Conservation (phyloP, 1,284 basidiomycete genomes). For the Cryptococcus wingfieldii region DNA sequence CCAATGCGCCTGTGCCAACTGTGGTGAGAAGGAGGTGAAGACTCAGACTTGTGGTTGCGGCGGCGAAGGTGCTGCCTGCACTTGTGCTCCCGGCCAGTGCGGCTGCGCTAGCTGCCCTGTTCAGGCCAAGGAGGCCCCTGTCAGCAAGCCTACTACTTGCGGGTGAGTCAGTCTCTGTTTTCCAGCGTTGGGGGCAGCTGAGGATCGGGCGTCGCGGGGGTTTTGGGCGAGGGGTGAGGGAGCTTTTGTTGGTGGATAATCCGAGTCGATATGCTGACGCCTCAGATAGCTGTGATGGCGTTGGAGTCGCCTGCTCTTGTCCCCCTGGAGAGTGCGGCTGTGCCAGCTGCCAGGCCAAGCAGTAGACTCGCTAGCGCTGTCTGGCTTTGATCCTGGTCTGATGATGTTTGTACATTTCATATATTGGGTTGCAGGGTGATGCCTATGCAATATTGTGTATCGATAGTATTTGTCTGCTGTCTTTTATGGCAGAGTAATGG, state of each 20-base stretch:
- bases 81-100: slow-evolving; percentile 1
- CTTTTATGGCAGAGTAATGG: too few species aligned
- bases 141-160: slow-evolving; percentile 1
- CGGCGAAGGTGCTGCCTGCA: background rate
- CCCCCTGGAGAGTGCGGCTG: slow-evolving; percentile 22
- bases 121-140: background rate
- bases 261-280: background rate
- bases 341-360: slow-evolving; percentile 12
- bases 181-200: background rate
- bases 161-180: background rate
- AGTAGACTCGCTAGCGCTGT: too few species aligned
- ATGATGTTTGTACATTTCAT: too few species aligned
- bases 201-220: background rate
- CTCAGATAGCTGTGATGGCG: background rate
- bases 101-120: slow-evolving; percentile 13
- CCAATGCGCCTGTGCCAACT: slow-evolving; percentile 4
- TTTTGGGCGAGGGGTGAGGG: background rate
- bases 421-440: too few species aligned
- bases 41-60: slow-evolving; percentile 3
- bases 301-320: background rate
- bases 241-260: background rate
- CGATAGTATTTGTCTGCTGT: too few species aligned
- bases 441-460: too few species aligned
- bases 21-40: slow-evolving; percentile 9
- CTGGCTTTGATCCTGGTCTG: too few species aligned